Conservation (phyloP, 768 basidiomycete genomes). For the Tricholoma furcatifolium region DNA sequence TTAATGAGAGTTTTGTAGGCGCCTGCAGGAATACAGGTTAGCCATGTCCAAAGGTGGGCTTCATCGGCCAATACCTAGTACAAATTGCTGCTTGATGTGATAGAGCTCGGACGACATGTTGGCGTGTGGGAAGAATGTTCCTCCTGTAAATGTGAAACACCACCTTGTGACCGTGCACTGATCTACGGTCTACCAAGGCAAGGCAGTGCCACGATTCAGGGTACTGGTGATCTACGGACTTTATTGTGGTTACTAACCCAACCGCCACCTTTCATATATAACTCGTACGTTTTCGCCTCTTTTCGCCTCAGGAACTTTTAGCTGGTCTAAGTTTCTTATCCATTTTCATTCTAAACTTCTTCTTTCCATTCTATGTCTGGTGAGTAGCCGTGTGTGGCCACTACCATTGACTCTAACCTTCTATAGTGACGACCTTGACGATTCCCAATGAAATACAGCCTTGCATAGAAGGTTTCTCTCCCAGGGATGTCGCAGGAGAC, state of each 20-base stretch:
- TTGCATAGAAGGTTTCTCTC: conserved; percentile 12
- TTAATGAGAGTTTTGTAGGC: conserved; percentile 66
- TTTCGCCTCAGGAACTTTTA: conserved; percentile 21
- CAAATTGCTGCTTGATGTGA: conserved; percentile 73
- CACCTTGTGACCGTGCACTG: conserved; percentile 1
- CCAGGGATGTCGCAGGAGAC: conserved; percentile 12
- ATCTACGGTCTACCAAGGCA: not conserved
- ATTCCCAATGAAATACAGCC: conserved; percentile 15
- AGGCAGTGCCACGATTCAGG: not conserved
- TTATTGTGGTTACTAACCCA: conserved; percentile 10
- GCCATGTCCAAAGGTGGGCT: not conserved
- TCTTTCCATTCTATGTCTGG: conserved; percentile 15
- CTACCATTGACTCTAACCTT: too few species aligned
- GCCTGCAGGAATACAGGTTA: conserved; percentile 34
- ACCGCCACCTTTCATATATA: conserved; percentile 12
- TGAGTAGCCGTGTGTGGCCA: not conserved
- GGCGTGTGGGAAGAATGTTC: conserved; percentile 9
- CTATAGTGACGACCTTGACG: conserved; percentile 16
- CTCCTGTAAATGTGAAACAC: conserved; percentile 16
- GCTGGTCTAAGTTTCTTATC: conserved; percentile 29
- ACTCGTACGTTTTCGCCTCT: not conserved
- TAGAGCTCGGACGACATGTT: conserved; percentile 55
- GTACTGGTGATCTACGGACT: not conserved
- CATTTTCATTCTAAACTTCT: conserved; percentile 6
- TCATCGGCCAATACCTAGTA: conserved; percentile 50